Evolutionary conservation across 2,329 filamentous ascomycete genomes (phyloP), one percentile per base, ranked within the genome.

Genomic region (Stemphylium beticola): DNA sequence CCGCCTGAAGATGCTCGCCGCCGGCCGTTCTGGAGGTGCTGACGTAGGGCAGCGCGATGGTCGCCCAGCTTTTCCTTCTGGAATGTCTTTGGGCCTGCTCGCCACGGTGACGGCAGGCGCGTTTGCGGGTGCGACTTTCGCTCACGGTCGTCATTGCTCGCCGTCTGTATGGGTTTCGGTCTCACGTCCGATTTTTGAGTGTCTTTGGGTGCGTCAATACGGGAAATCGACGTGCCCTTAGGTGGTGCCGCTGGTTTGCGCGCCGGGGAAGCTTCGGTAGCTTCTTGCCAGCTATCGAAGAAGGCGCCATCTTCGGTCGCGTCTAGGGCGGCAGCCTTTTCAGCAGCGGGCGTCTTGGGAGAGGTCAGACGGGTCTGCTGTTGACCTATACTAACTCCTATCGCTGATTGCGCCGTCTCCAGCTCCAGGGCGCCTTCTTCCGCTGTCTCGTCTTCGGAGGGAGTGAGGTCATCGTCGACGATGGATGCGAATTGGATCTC

Each of bases 341-440:
- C 85, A 17, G 80, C 80, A 9, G 82, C 82, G 1, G 85, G 84
- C 4, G 84, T 87, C 37, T 78, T 77, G 9, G 83, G 81, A 15
- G 83, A 83, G 32, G 79, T 82, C 67, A 87, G 76, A 38, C 81
- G 79, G 44, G 80, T 84, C 68, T 87, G 85, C 37, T 79, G 77
- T 34, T 77, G 78, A 55, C 83, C 79, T 58, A 87, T 85, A 66
- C 84, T 86, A 64, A 87, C 78, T 2, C 83, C 84, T 61, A 87
- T 78, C 31, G 85, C 76, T 11, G 73, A 76, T 47, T 76, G 73
- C 14, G 72, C 77, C 57, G 78, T 75, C 43, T 78, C 75, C 41
- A 74, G 55, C 57, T 72, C 67, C 47, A 74, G 57, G 31, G 53
- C 57, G 24, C 60, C 53, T 48, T 71, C 62, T 47, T 70, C 64